Evolutionary conservation across 2,329 filamentous ascomycete species (phyloP), one percentile per base, ranked within the genome.

Genomic region (Arthrinium phaeospermum): DNA sequence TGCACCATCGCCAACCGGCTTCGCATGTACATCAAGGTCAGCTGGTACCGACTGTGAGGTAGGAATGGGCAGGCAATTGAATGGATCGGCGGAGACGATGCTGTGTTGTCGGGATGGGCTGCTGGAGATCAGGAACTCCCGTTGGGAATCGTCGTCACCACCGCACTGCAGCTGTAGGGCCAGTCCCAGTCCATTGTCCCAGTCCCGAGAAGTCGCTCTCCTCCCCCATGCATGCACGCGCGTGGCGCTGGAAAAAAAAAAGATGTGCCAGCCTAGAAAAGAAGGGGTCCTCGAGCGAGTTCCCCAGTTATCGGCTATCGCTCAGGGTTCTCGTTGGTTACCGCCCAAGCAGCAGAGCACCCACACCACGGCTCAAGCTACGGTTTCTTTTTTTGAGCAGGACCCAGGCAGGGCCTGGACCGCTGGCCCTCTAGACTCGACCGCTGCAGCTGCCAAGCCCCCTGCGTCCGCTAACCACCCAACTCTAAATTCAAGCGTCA

Each of bases 401-500:
- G 14, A n/a, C n/a, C 24, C 19, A 19, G n/a, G 6, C 22, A 53
- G 7, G 45, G 51, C 27, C 51, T 34, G 34, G 57, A 22, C 8
- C 57, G 37, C 37, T 41, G 37, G 37, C 37, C 37, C 37, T 64
- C 57, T 24, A 64, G 57, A 64, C 34, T 64, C 57, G 19, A 64
- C 57, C 10, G 12, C 19, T 64, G 57, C 30, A 37, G n/a, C 30
- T 41, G 30, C 57, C 57, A 64, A 64, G 57, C 57, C 57, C 53
- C 53, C 57, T 64, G 57, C 53, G 57, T 41, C 57, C 22, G 37
- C 57, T n/a, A 41, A 64, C n/a, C 57, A 37, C 34, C 13, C 57
- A 64, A 64, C 57, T 64, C 10, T 64, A 64, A 64, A 64, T 64
- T 22, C 57, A 37, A 41, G 57, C 57, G 57, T 64, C 57, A 64